phyloP scores from a whole-genome alignment of 768 basidiomycete genomes.

The Xerocomellus chrysenteron region DNA sequence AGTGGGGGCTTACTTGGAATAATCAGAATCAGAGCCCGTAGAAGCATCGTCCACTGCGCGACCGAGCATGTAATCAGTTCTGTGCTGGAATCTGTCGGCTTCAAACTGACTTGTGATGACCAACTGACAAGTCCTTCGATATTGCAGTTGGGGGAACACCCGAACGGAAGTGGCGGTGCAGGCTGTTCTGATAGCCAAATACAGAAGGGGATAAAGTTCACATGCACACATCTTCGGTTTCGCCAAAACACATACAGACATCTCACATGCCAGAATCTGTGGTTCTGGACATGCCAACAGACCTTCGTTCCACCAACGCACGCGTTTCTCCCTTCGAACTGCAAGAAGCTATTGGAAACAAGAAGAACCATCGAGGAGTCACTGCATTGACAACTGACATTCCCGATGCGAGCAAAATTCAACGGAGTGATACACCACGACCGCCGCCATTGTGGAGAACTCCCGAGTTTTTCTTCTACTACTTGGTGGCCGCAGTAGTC shows the following conservation, averaged over 20 bases:
- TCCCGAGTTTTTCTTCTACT: constrained; percentile 79
- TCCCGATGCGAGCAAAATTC: constrained; percentile 41
- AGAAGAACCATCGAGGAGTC: constrained; percentile 31
- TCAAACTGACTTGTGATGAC: constrained; percentile 26
- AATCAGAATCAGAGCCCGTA: constrained; percentile 92
- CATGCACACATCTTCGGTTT: constrained; percentile 11
- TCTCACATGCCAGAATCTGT: constrained; percentile 30
- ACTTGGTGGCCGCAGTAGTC: constrained; percentile 52
- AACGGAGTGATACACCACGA: constrained; percentile 23
- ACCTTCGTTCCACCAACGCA: constrained; percentile 22
- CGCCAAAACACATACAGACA: background rate
- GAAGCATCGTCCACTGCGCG: constrained; percentile 79
- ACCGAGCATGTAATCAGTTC: constrained; percentile 35
- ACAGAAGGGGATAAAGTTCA: constrained; percentile 15
- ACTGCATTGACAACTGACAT: constrained; percentile 55
- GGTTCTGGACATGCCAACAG: constrained; percentile 36
- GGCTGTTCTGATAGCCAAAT: background rate
- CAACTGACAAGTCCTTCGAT: constrained; percentile 3
- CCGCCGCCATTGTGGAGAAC: constrained; percentile 71
- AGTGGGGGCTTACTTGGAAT: constrained; percentile 72
- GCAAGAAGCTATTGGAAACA: constrained; percentile 7
- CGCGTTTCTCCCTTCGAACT: constrained; percentile 16
- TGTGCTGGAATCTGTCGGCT: constrained; percentile 10
- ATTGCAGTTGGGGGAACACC: constrained; percentile 1
- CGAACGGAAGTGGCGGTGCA: constrained; percentile 22